Evolutionary conservation across 2,329 filamentous ascomycete species (phyloP).

Genomic region (Immersiporthe knoxdaviesiana): DNA sequence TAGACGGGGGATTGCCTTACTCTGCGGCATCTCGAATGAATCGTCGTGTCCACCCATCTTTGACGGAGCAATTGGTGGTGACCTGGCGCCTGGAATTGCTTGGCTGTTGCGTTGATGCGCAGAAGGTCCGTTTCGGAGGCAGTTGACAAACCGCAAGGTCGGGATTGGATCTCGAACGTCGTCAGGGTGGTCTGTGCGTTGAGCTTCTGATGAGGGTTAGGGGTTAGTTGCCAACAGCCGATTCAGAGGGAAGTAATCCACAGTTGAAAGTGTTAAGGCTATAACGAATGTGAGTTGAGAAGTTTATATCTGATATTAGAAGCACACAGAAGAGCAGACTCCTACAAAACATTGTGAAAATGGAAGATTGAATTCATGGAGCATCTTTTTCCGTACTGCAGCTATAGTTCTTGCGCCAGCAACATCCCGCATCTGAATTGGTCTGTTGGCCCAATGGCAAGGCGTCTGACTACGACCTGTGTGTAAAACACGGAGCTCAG

Average conservation of each 20-base stretch:
- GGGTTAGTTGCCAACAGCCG: not conserved
- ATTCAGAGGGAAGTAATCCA: no score
- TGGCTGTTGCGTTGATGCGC: conserved; percentile 19
- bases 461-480: conserved; percentile 47
- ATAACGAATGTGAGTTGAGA: not conserved
- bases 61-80: conserved; percentile 34
- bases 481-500: conserved; percentile 2
- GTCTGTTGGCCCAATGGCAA: conserved; percentile 45
- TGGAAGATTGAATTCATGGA: no score
- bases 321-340: not conserved
- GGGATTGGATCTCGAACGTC: conserved; percentile 11
- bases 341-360: not conserved
- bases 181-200: conserved; percentile 11
- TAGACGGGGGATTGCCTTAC: conserved; percentile 9
- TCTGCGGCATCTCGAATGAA: conserved; percentile 23
- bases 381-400: not conserved
- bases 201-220: not conserved
- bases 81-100: conserved; percentile 34
- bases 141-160: conserved; percentile 1
- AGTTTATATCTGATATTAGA: not conserved
- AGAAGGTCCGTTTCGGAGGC: conserved; percentile 1
- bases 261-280: not conserved
- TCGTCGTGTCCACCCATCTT: conserved; percentile 30
- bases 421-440: not conserved
- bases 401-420: rapidly evolving